Base-by-base conservation (phyloP, 2,329 filamentous ascomycete species). In the Aspergillus neotritici region DNA sequence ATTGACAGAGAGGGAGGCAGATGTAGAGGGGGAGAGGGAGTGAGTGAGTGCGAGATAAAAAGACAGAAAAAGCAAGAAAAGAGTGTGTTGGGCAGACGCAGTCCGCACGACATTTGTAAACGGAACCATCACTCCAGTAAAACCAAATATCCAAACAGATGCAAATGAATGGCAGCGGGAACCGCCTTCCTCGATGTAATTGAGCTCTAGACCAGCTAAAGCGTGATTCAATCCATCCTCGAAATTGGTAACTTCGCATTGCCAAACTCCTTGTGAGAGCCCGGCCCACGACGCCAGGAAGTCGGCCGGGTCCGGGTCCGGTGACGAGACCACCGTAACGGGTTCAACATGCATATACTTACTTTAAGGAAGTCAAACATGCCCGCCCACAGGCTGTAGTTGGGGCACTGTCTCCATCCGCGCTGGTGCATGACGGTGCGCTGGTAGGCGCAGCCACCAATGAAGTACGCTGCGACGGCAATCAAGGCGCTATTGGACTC, bases 401-500 rank as follows among this genome's bases (percentile, higher is more conserved):
- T 97, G 41, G 93, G 93, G 55, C 96, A 72, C 66, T 98, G 93
- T 55, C 87, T 81, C 93, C 91, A 97, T 37, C 93, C 93, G 49
- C 93, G 79, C 56, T 94, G 89, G 64, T 98, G 87, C 68, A 90
- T 84, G 45, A 98, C 90, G 28, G 88, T 94, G 47, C 93, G 82
- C 67, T 96, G 91, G 73, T 97, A 98, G 50, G 95, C 89, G 56
- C 94, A 86, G 59, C 93, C 93, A 54, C 93, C 93, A 31, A 94
- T 78, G 43, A 95, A 73, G 67, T 98, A 98, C 15, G 93, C 93
- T 8, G 91, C 70, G 31, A 96, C 76, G 8, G 90, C 86, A 40
- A 84, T 82, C 32, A 79, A 58, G n/a, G 70, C 71, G 49, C 72
- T 74, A 45, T 12, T 28, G 10, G 13, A 28, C 4, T 5, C 35